Conservation (phyloP, 164 flowering plant genomes). For the Macadamia tetraphylla region DNA sequence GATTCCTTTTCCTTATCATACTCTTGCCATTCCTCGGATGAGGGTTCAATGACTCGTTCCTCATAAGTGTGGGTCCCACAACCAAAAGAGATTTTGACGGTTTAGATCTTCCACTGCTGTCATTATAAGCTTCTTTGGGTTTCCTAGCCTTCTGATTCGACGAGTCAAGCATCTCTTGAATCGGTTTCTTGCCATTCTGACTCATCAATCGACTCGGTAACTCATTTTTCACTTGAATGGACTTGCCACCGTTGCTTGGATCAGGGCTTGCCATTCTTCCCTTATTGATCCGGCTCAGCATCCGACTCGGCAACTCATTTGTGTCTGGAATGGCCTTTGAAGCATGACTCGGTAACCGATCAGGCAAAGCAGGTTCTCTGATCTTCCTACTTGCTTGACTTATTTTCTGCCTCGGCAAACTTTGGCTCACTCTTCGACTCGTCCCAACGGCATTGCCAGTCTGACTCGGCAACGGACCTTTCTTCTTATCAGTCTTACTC, state of each 20-base stretch:
- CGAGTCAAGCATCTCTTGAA: background rate
- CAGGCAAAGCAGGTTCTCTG: background rate
- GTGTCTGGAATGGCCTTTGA: background rate
- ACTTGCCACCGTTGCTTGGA: background rate
- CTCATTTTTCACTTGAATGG: background rate
- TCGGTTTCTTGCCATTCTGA: background rate
- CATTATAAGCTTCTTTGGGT: background rate
- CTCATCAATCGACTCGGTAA: background rate
- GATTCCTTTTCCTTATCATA: background rate
- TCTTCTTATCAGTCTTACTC: too few relatives aligned
- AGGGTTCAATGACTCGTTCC: background rate
- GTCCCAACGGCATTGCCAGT: background rate
- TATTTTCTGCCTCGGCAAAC: background rate
- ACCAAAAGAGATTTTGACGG: background rate
- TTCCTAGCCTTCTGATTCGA: background rate
- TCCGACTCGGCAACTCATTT: background rate
- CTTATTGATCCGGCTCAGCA: background rate
- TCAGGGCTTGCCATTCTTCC: background rate
- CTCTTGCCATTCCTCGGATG: background rate
- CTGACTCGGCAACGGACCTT: background rate
- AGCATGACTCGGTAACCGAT: conserved; percentile 6
- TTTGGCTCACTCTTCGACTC: background rate
- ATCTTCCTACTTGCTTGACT: background rate
- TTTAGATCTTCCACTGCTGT: background rate
- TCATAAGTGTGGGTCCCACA: background rate